Percentiles rank a stretch among this genome's conserved stretches.
These are phyloP conservation scores for Fomitopsis schrenkii DNA, from an alignment of 1,284 basidiomycete species.

Conservation along the genomic window DNA sequence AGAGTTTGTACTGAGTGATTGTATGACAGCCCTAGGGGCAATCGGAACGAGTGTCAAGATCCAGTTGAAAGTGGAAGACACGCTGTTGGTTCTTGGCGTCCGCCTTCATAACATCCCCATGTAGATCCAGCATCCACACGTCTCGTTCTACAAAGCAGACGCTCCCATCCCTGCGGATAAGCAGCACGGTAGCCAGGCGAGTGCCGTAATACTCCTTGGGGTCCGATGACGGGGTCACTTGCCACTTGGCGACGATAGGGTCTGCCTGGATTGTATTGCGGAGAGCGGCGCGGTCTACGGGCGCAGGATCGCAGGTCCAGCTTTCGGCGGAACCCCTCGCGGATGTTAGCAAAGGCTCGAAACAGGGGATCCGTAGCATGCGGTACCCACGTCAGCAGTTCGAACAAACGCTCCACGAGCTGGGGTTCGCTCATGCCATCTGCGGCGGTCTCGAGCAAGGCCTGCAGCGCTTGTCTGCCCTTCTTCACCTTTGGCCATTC, in stretches of 20 bases:
- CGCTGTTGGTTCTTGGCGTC: slow-evolving; percentile 41
- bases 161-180: slow-evolving; percentile 56
- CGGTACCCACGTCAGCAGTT: slow-evolving; percentile 57
- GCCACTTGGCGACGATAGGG: slow-evolving; percentile 32
- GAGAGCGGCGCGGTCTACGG: slow-evolving; percentile 47
- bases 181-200: slow-evolving; percentile 67
- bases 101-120: slow-evolving; percentile 28
- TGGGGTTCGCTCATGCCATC: slow-evolving; percentile 41
- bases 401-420: slow-evolving; percentile 55
- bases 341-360: slow-evolving; percentile 2
- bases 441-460: slow-evolving; percentile 32
- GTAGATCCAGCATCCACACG: slow-evolving; percentile 46
- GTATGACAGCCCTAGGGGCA: neutral
- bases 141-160: slow-evolving; percentile 71
- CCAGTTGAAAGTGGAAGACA: slow-evolving; percentile 47
- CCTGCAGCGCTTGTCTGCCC: slow-evolving; percentile 46
- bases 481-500: slow-evolving; percentile 71
- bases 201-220: slow-evolving; percentile 51
- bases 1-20: neutral
- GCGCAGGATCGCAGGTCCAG: slow-evolving; percentile 31
- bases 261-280: slow-evolving; percentile 58
- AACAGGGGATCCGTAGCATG: slow-evolving; percentile 2
- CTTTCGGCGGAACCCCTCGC: slow-evolving; percentile 22
- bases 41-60: slow-evolving; percentile 12
- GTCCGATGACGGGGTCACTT: slow-evolving; percentile 9